A percentile compares a stretch with the other conserved stretches of the same genome.
These are phyloP conservation scores for Avena sativa DNA, from an alignment of 176 grass and related monocot genomes.

Conservation along the genomic window DNA sequence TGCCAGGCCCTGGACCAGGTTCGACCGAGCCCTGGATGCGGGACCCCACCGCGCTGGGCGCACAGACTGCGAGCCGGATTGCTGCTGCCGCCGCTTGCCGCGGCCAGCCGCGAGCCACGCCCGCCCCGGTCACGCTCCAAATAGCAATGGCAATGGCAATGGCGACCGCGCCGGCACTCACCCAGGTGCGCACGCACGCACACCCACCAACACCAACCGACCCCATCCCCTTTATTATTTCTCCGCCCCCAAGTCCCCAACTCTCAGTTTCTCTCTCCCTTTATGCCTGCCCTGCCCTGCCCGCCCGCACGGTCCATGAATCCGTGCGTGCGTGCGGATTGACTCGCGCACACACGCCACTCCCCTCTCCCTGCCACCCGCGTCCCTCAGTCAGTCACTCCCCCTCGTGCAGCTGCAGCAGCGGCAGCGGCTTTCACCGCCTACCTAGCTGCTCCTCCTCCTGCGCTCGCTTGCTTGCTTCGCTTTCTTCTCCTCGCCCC, in stretches of 20 bases:
- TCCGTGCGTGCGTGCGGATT: constrained; percentile 40
- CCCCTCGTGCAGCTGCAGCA: constrained; percentile 1
- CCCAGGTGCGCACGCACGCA: background rate
- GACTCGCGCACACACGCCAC: constrained; percentile 13
- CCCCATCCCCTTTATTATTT: constrained; percentile 9
- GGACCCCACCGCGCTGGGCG: background rate
- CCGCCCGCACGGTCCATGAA: background rate
- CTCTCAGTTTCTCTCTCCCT: background rate
- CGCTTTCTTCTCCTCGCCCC: background rate
- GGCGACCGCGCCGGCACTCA: background rate
- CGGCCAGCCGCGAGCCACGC: background rate
- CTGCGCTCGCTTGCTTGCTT: background rate
- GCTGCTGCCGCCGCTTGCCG: constrained; percentile 10
- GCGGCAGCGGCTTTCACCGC: background rate
- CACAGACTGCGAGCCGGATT: constrained; percentile 37
- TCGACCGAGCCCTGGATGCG: background rate
- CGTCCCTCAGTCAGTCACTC: constrained; percentile 5
- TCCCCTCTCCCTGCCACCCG: background rate
- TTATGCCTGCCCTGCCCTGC: no score
- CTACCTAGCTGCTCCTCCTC: background rate
- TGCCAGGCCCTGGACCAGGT: background rate
- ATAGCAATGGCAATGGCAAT: constrained; percentile 39
- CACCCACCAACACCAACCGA: background rate
- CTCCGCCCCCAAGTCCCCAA: background rate
- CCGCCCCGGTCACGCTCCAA: constrained; percentile 3